Base-by-base conservation (phyloP, 2,329 filamentous ascomycete species). In the Elsinoe ampelina region DNA sequence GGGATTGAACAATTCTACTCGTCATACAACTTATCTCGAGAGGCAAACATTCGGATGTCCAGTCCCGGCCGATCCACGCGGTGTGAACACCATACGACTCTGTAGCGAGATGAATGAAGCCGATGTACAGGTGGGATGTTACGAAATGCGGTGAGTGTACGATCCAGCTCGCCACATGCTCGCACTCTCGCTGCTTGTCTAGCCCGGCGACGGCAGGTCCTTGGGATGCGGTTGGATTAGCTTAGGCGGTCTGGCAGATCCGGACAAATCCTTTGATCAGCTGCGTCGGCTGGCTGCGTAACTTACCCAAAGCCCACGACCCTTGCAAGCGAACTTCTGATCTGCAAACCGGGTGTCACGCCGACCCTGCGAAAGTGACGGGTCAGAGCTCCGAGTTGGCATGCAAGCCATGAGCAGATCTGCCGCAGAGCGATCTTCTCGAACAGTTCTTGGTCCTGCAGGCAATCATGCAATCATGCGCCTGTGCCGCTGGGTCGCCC, bases 261-360 rank as follows among this genome's bases (percentile, higher is more conserved):
- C 48, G 32, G 48, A 38, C 48, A 17, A 52, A 52, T 52, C 30
- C 34, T 52, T 34, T 30, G 19, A 8, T n/a, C 36, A 19, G 17
- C 17, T 43, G 15, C 22, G 17, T 20, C 17, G 41, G 22, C 6
- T 17, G 6, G 17, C 19, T 43, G 41, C 19, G 22, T 20, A 17
- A 22, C 41, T 26, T 30, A 30, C 4, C 3, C 26, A 30, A 39
- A 20, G n/a, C 13, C 17, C 11, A 39, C 35, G 32, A 52, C 35
- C 48, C 48, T 34, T 52, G 48, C 48, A 52, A 52, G 48, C 48
- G 48, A 52, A 52, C 48, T 26, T 52, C 32, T 52, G 48, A 52
- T 52, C 48, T 52, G 35, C 48, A 26, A 26, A 5, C 26, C 48
- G 48, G 48, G 32, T 52, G 32, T 22, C 10, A 13, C 26, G 26